A percentile compares a stretch with the other conserved stretches of the same genome.
phyloP scores from a whole-genome alignment of 2,329 filamentous ascomycete species.

The Niveomyces coronatus region DNA sequence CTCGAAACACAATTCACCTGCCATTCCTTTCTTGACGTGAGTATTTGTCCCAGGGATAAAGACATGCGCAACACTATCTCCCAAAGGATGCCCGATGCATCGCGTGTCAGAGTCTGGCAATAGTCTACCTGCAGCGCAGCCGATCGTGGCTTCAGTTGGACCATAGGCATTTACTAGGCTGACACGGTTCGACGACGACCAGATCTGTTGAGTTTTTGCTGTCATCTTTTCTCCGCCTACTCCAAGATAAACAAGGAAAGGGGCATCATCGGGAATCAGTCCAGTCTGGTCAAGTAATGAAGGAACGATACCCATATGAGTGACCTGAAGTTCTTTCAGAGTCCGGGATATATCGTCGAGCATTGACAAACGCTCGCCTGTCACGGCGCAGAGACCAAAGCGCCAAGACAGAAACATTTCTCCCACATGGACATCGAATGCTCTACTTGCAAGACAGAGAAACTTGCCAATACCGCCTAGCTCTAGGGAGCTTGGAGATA shows the following conservation, averaged over 20 bases:
- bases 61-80: constrained; percentile 1
- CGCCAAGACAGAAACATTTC: constrained; percentile 3
- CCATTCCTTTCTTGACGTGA: constrained; percentile 2
- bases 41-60: not conserved
- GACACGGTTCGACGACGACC: not conserved
- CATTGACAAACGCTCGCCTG: constrained; percentile 4
- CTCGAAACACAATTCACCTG: constrained; percentile 1
- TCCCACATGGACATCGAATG: constrained; percentile 1
- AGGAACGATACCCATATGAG: not conserved
- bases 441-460: constrained; percentile 1
- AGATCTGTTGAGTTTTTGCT: constrained; percentile 2
- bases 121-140: not conserved
- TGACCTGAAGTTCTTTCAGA: not conserved
- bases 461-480: constrained; percentile 1
- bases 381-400: constrained; percentile 1
- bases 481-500: not conserved
- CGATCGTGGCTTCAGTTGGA: constrained; percentile 2
- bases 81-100: constrained; percentile 2
- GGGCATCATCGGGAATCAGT: not conserved
- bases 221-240: constrained; percentile 4
- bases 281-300: constrained; percentile 3
- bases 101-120: constrained; percentile 1
- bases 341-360: constrained; percentile 1
- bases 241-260: not conserved
- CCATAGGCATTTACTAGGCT: constrained; percentile 1